These are phyloP conservation scores for Wallacemonas sp. DNA, from an alignment of 208 protist genomes.

Conservation along the genomic window DNA sequence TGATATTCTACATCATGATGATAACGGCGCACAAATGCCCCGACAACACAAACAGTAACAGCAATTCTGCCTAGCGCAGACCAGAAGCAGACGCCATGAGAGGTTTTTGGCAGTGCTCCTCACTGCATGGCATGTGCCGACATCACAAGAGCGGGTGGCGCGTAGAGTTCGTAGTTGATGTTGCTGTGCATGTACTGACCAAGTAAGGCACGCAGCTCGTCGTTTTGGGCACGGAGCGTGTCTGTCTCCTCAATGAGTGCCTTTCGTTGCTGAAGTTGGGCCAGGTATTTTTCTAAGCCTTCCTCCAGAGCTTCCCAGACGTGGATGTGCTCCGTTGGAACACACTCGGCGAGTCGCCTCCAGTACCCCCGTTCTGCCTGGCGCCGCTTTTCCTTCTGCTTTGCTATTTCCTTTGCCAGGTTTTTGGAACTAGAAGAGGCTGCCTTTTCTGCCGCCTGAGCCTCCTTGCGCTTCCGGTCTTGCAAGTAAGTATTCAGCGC, in stretches of 20 bases:
- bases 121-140: conserved; percentile 14
- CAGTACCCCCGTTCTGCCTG: conserved; percentile 85
- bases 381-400: conserved; percentile 34
- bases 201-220: conserved; percentile 90
- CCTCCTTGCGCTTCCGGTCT: conserved; percentile 43
- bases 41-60: no score
- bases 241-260: conserved; percentile 84
- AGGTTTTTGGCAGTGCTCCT: neutral
- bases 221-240: conserved; percentile 90
- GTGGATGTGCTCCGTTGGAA: conserved; percentile 75
- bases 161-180: conserved; percentile 92
- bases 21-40: no score
- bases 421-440: conserved; percentile 15
- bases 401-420: conserved; percentile 35
- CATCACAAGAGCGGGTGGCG: conserved; percentile 67
- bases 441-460: conserved; percentile 6
- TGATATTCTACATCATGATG: neutral
- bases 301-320: conserved; percentile 90
- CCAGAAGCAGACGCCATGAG: no score
- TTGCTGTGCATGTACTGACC: conserved; percentile 90
- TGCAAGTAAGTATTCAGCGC: conserved; percentile 83
- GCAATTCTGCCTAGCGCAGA: no score
- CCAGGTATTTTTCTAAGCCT: conserved; percentile 89
- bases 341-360: conserved; percentile 72
- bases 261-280: conserved; percentile 87